Base-by-base conservation (phyloP, 257 asterid species). In the Penstemon eatonii region DNA sequence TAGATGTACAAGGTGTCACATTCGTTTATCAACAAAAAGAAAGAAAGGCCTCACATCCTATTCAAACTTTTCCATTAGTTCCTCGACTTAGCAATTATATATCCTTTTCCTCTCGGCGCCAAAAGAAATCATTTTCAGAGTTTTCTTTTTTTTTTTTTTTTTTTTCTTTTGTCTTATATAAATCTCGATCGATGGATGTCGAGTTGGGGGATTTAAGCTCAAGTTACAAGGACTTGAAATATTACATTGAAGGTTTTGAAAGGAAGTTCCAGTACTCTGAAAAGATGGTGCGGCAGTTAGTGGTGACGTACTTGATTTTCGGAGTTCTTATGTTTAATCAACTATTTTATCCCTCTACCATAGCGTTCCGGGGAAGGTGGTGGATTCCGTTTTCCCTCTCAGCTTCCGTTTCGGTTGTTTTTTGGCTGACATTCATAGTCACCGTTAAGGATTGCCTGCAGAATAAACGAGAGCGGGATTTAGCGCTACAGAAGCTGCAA, bases 331-430 rank as follows among this genome's bases (percentile, higher is more conserved):
- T 65, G 49, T 37, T 12, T 50, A 37, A 6, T 7, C 59, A 12
- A 47, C 47, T n/a, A 5, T 0, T 4, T 47, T 10, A 9, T 44
- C 56, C 68, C 68, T 19, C 68, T 56, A 43, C 19, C 43, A 15
- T 15, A 15, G 9, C 65, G 19, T 4, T 43, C 40, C 18, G 5
- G 33, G 68, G 37, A 42, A n/a, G 15, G 38, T 33, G 56, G 18
- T 33, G 68, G 68, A 36, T 63, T 5, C 56, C 68, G 40, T 6
- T 63, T 8, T 8, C 43, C 19, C 56, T 63, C 44, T 19, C 53
- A 44, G 11, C 56, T 45, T 45, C 7, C 12, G 60, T 65, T 8
- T 65, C 69, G 8, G 6, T 39, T 5, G 69, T 60, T 8, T 65
- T 65, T 18, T 65, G 69, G 60, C 58, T 50, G 36, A 39, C 47